Conservation (phyloP, 1,139 yeast species). For the Scheffersomyces lignicola region DNA sequence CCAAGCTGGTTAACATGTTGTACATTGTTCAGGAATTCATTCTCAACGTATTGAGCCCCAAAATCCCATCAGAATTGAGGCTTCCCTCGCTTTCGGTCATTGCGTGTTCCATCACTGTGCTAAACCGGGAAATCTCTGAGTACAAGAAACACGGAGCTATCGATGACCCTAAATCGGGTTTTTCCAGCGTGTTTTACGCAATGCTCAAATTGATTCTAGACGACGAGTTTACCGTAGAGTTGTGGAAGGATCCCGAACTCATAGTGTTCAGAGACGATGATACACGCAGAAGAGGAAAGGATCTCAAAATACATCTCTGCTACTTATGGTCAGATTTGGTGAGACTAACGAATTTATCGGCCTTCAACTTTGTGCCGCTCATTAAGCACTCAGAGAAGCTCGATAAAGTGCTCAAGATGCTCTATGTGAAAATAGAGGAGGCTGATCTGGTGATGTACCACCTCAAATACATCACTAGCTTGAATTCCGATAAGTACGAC, state of each 20-base stretch:
- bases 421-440: slow-evolving; percentile 26
- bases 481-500: slow-evolving; percentile 18
- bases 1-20: slow-evolving; percentile 17
- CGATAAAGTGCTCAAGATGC: slow-evolving; percentile 19
- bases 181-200: slow-evolving; percentile 18
- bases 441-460: slow-evolving; percentile 27
- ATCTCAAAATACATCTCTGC: slow-evolving; percentile 34
- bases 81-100: slow-evolving; percentile 23
- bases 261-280: slow-evolving; percentile 20
- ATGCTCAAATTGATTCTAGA: slow-evolving; percentile 17
- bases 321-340: slow-evolving; percentile 38
- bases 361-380: slow-evolving; percentile 28
- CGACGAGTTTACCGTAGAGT: slow-evolving; percentile 20
- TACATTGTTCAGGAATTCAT: slow-evolving; percentile 17
- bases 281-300: slow-evolving; percentile 20
- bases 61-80: slow-evolving; percentile 4
- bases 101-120: slow-evolving; percentile 22
- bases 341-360: slow-evolving; percentile 31
- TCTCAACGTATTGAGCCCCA: slow-evolving; percentile 8
- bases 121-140: slow-evolving; percentile 23
- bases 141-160: slow-evolving; percentile 16
- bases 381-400: slow-evolving; percentile 22
- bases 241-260: slow-evolving; percentile 41
- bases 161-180: slow-evolving; percentile 17
- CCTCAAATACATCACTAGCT: slow-evolving; percentile 20